Evolutionary conservation across 176 grass and related monocot species (phyloP).

Genomic region (Carex scoparia): DNA sequence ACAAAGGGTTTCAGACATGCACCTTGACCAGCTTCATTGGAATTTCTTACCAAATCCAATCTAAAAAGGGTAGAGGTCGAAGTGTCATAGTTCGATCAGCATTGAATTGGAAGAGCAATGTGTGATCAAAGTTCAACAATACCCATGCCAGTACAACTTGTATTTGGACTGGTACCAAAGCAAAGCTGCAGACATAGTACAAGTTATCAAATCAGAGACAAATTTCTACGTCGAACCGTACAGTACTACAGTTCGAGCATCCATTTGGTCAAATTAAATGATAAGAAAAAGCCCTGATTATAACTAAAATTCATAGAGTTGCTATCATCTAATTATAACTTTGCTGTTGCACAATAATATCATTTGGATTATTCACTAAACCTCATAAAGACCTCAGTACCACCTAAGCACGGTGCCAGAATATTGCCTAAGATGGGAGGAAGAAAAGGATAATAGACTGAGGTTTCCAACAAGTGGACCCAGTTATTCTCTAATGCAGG

Average conservation of each 20-base stretch:
- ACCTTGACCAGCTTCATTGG: neutral
- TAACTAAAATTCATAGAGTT: neutral
- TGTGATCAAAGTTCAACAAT: neutral
- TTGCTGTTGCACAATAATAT: too few species aligned
- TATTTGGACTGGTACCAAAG: neutral
- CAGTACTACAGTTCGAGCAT: neutral
- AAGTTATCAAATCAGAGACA: neutral
- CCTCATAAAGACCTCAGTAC: too few species aligned
- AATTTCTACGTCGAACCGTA: neutral
- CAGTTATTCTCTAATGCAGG: too few species aligned
- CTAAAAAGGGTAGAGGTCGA: neutral
- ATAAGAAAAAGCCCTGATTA: neutral
- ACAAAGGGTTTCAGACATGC: neutral
- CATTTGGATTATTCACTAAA: too few species aligned
- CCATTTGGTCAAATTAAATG: neutral
- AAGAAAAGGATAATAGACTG: too few species aligned
- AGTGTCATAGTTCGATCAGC: neutral
- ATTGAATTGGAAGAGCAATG: neutral
- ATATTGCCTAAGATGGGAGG: too few species aligned
- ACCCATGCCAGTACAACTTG: neutral
- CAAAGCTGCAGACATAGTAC: neutral
- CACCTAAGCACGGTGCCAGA: too few species aligned
- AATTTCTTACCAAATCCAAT: neutral
- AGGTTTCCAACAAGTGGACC: too few species aligned
- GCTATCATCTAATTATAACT: too few species aligned